phyloP scores from a whole-genome alignment of 2,329 filamentous ascomycete genomes.

The Fusarium sp. region DNA sequence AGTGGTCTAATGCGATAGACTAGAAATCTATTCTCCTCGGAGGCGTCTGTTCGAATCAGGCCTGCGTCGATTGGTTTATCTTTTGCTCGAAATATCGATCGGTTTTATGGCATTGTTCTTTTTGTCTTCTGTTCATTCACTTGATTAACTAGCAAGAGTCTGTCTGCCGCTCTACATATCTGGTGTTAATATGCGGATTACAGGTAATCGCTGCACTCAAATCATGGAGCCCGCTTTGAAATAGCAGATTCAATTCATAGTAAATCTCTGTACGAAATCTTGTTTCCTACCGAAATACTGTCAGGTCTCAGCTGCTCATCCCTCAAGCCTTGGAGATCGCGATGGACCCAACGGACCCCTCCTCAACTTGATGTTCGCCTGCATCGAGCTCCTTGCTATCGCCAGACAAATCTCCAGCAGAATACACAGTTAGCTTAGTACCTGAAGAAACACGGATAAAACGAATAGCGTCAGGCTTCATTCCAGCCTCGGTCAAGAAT shows the following conservation, averaged over 20 bases:
- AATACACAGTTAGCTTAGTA: neutral
- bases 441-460: neutral
- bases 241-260: fast-evolving
- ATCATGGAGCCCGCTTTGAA: fast-evolving
- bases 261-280: fast-evolving
- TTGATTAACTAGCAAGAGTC: neutral
- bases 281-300: too few relatives aligned
- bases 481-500: neutral
- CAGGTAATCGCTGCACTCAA: too few relatives aligned
- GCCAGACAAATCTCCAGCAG: neutral
- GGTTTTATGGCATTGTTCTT: fast-evolving
- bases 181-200: fast-evolving
- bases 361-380: neutral
- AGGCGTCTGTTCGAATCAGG: constrained; percentile 29
- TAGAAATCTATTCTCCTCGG: constrained; percentile 29
- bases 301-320: fast-evolving
- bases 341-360: neutral
- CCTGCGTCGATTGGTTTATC: constrained; percentile 15
- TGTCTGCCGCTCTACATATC: too few relatives aligned
- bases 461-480: neutral
- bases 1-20: constrained; percentile 30
- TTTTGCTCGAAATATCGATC: neutral
- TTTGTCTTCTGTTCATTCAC: neutral
- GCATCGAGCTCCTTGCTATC: neutral
- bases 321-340: neutral